Evolutionary conservation across 768 basidiomycete species (phyloP).

Genomic region (Mycena belliarum): DNA sequence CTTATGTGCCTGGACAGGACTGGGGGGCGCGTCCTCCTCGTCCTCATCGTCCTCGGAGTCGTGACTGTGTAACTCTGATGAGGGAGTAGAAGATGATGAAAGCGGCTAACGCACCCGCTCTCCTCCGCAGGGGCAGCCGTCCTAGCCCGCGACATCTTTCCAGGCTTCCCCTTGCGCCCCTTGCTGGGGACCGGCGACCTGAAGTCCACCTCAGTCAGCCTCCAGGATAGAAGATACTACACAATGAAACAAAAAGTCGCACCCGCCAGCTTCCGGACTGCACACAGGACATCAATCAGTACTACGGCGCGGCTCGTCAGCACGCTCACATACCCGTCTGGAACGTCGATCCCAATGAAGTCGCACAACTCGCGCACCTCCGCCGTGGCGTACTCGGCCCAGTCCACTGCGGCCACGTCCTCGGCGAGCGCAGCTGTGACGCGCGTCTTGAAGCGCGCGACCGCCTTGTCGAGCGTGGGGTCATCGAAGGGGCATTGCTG

Average conservation of each 20-base stretch:
- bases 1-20: neutral
- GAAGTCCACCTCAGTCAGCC: no score
- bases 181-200: constrained; percentile 1
- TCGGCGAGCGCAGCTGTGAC: constrained; percentile 45
- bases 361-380: constrained; percentile 43
- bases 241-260: no score
- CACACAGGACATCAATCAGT: neutral
- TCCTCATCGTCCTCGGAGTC: neutral
- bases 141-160: constrained; percentile 2
- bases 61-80: neutral
- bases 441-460: constrained; percentile 52
- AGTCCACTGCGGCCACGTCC: constrained; percentile 42
- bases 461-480: constrained; percentile 49
- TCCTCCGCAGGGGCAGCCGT: neutral
- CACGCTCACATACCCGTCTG: neutral
- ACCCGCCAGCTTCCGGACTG: no score
- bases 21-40: neutral
- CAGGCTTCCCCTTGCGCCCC: constrained; percentile 1
- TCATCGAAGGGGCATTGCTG: constrained; percentile 66
- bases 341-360: constrained; percentile 40
- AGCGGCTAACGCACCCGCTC: neutral
- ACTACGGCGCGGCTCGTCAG: neutral
- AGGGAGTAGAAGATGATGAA: neutral
- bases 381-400: constrained; percentile 39
- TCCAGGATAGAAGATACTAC: no score